phyloP scores from a whole-genome alignment of 2,329 filamentous ascomycete genomes.

The Byssoonygena ceratinophila region DNA sequence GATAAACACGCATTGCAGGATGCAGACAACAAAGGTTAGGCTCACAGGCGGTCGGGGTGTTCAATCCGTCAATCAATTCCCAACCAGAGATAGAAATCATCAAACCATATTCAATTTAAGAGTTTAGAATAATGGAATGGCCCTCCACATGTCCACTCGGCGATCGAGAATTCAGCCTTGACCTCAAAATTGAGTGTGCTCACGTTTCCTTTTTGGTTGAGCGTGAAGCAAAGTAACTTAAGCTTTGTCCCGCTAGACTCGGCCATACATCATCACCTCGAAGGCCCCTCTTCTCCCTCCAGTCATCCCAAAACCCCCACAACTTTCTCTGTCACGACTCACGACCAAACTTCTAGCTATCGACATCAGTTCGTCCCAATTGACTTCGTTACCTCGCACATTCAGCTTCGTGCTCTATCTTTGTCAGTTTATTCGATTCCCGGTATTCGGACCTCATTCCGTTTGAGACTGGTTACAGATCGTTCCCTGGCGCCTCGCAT shows the following conservation, averaged over 20 bases:
- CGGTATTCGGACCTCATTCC: background rate
- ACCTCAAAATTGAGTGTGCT: background rate
- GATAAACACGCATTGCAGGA: background rate
- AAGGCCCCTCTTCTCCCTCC: background rate
- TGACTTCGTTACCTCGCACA: background rate
- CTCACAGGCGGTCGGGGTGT: background rate
- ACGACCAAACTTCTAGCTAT: background rate
- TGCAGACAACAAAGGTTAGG: background rate
- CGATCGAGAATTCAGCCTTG: background rate
- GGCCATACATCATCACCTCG: slow-evolving; percentile 10
- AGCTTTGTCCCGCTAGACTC: background rate
- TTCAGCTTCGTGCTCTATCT: background rate
- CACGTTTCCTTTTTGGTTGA: background rate
- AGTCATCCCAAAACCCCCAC: background rate
- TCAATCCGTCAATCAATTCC: too few relatives aligned
- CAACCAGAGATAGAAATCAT: too few relatives aligned
- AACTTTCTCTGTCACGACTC: background rate
- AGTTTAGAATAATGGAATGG: too few relatives aligned
- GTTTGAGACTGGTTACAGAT: slow-evolving; percentile 4
- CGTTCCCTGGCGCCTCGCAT: background rate
- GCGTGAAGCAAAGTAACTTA: background rate
- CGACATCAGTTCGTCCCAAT: background rate
- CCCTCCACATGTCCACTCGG: background rate
- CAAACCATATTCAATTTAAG: too few relatives aligned
- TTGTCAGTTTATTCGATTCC: background rate